A percentile compares a stretch with the other conserved stretches of the same genome.
Evolutionary conservation across 148 eudicot genomes (phyloP).

Genomic region (Oxyria digyna): DNA sequence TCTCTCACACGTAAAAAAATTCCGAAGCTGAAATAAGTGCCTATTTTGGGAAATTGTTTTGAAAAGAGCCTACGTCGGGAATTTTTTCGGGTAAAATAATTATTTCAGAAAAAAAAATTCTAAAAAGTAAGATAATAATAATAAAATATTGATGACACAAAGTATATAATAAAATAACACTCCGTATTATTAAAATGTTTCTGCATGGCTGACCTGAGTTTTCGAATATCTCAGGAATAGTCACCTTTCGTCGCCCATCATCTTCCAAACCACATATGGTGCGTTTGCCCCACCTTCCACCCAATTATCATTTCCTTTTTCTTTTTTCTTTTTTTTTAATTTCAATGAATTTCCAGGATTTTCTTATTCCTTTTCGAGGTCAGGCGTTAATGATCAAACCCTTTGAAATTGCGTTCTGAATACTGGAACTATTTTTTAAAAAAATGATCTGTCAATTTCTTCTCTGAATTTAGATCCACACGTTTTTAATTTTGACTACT

Average conservation of each 20-base stretch:
- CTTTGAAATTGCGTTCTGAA: too few relatives aligned
- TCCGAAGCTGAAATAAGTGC: too few relatives aligned
- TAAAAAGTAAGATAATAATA: too few relatives aligned
- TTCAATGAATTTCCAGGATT: background rate
- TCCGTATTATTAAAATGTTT: too few relatives aligned
- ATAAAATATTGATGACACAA: background rate
- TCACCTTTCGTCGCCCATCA: background rate
- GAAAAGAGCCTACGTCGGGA: too few relatives aligned
- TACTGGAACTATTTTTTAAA: too few relatives aligned
- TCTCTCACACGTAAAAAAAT: too few relatives aligned
- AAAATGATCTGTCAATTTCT: background rate
- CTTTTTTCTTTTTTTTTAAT: background rate
- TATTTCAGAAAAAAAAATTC: too few relatives aligned
- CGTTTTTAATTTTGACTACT: background rate
- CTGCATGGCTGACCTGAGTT: background rate
- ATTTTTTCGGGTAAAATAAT: too few relatives aligned
- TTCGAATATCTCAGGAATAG: background rate
- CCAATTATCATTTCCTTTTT: too few relatives aligned
- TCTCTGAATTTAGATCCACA: background rate
- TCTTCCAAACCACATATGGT: constrained; percentile 5
- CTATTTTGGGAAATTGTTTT: too few relatives aligned
- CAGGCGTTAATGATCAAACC: background rate
- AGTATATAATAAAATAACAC: too few relatives aligned
- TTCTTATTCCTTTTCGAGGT: background rate
- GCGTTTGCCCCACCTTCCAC: constrained; percentile 4